Base-by-base conservation (phyloP, 148 eudicot species). In the Beta vulgaris region DNA sequence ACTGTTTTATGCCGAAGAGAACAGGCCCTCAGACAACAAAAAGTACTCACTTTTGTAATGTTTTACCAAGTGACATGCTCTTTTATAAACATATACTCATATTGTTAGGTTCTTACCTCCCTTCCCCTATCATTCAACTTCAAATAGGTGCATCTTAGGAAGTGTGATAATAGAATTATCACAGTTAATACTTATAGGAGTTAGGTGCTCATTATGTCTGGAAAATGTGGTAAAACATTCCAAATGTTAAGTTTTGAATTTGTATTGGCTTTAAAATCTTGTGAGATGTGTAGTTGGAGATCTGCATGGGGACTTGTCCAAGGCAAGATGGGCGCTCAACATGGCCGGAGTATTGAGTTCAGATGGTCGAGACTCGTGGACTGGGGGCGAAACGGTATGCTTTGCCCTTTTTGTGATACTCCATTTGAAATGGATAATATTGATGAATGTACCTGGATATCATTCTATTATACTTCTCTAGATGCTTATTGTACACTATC, bases 341-440 rank as follows among this genome's bases (percentile, higher is more conserved):
- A 81, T 91, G 84, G 98, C 98, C 77, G 98, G 98, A 55, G 91
- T 94, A 70, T 82, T 94, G 76, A 87, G 90, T 86, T 84, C 91
- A 36, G 91, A 89, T 83, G 98, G 91, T 43, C 88, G 55, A 72
- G 85, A 90, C 83, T 68, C 74, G 73, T 94, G 98, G 98, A 87
- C 87, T 77, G 98, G 98, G 42, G 91, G 89, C 74, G 84, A 86
- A 71, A 88, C 98, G 80, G 97, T 94, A 94, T 73, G 90, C 23
- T 25, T 49, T 54, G 26, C 21, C 25, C 37, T 60, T 37, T 0
- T 18, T 43, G 53, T 18, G 15, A n/a, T 19, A 25, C 4, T 31
- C 19, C 43, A 7, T n/a, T 23, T 2, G 3, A 35, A 28, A 35
- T 66, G 39, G 18, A 23, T 37, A 1, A 11, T 11, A 4, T 26